Base-by-base conservation (phyloP, 192 early-diverging fungal species). In the Podila epicladia region DNA sequence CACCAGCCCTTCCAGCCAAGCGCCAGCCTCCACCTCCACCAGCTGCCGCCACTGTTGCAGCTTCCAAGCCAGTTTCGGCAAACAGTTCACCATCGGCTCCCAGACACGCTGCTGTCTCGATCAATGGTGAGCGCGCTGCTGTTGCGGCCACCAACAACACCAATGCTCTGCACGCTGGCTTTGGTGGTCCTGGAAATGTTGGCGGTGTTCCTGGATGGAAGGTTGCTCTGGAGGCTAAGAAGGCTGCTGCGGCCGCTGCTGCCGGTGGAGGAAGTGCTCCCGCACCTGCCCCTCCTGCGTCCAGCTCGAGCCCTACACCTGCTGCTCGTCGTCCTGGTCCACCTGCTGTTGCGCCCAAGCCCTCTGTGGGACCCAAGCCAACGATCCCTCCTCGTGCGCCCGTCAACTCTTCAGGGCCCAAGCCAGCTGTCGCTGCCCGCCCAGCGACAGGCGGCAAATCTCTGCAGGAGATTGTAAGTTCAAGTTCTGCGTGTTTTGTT, bases 171-270 rank as follows among this genome's bases (percentile, higher is more conserved):
- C 77, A 80, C 53, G 31, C 64, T 11, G 77, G 77, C 38, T 80
- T 80, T 38, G 77, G 77, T 8, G 71, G 75, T 1, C 74, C 82
- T 53, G 72, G 74, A 5, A 83, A 74, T 41, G 60, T 72, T 64
- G 70, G 71, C 58, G 87, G 87, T 67, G 84, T 86, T 41, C 85
- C 85, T 58, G 82, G 82, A 32, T 90, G 89, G 89, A 88, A 87
- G 63, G 85, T 85, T 12, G 86, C 86, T 63, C 60, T 90, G 24
- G 89, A 88, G 71, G 89, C 89, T 11, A 85, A 85, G 75, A 88
- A 87, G 62, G 85, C 89, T 58, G 84, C 84, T 20, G 78, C 75
- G 22, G 77, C 77, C 0, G 77, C 76, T 19, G 76, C 71, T 9
- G 77, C 77, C 5, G 73, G 74, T 65, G 71, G 62, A 53, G 58